phyloP scores from a whole-genome alignment of 805 yeast genomes.

The Candida schatavii region DNA sequence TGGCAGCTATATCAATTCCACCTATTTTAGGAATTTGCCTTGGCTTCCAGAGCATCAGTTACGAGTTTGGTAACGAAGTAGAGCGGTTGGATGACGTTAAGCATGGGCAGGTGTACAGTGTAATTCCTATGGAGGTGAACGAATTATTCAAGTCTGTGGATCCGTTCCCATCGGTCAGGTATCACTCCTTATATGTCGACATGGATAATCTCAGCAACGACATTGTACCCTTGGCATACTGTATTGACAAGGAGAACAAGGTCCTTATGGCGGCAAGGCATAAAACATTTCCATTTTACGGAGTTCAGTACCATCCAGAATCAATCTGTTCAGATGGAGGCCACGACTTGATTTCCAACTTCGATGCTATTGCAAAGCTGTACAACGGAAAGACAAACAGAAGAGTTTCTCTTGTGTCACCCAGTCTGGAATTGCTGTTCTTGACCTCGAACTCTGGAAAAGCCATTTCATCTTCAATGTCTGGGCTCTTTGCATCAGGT shows the following conservation, averaged over 20 bases:
- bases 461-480: not conserved
- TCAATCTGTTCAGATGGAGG: slow-evolving; percentile 83
- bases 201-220: slow-evolving; percentile 21
- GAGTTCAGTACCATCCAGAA: slow-evolving; percentile 97
- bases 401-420: not conserved
- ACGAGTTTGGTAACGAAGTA: slow-evolving; percentile 56
- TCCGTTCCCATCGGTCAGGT: slow-evolving; percentile 69
- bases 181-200: slow-evolving; percentile 76
- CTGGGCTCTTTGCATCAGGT: slow-evolving; percentile 2
- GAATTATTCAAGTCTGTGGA: slow-evolving; percentile 29
- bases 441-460: not conserved
- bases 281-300: slow-evolving; percentile 64
- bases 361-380: slow-evolving; percentile 48
- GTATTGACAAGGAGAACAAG: slow-evolving; percentile 29
- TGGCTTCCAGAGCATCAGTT: slow-evolving; percentile 85
- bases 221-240: slow-evolving; percentile 60
- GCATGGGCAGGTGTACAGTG: slow-evolving; percentile 80
- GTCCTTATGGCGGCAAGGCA: slow-evolving; percentile 83
- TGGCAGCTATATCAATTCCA: slow-evolving; percentile 22
- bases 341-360: slow-evolving; percentile 53
- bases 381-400: slow-evolving; percentile 23
- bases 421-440: not conserved
- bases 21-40: slow-evolving; percentile 91
- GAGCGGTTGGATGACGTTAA: slow-evolving; percentile 53
- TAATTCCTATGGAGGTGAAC: slow-evolving; percentile 33